These are phyloP conservation scores for Leptographium galeiforme DNA, from an alignment of 2,329 filamentous ascomycete genomes.

Conservation along the genomic window DNA sequence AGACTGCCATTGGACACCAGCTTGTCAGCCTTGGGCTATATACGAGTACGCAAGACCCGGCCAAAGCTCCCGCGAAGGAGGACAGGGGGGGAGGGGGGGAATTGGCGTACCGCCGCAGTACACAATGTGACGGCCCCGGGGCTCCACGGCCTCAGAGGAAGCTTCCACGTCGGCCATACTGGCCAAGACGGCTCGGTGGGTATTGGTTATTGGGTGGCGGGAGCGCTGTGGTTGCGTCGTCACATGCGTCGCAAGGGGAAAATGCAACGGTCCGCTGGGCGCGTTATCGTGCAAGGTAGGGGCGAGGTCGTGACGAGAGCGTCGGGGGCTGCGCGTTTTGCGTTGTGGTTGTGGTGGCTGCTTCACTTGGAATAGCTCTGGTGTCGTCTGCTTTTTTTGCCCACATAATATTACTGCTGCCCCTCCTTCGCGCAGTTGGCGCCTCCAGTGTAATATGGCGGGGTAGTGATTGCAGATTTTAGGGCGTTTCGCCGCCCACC, in stretches of 20 bases:
- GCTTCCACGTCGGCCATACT: constrained; percentile 40
- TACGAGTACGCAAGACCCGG: too few relatives aligned
- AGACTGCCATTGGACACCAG: constrained; percentile 31
- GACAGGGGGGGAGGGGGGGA: not conserved
- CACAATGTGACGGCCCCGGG: constrained; percentile 35
- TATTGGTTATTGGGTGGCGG: not conserved
- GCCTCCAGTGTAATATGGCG: not conserved
- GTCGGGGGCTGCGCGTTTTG: not conserved
- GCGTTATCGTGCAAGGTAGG: not conserved
- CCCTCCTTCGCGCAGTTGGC: not conserved
- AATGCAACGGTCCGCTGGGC: not conserved
- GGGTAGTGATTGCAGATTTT: not conserved
- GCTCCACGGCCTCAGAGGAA: constrained; percentile 29
- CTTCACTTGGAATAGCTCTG: not conserved
- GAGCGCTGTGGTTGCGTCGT: not conserved
- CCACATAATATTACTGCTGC: not conserved
- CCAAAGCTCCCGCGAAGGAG: constrained; percentile 4
- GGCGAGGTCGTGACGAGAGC: not conserved
- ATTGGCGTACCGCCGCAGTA: constrained; percentile 44
- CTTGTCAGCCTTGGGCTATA: too few relatives aligned
- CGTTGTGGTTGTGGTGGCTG: not conserved
- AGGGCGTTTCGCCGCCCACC: not conserved
- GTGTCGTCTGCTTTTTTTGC: not conserved
- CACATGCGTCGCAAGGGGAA: not conserved
- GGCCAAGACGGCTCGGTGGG: not conserved